A percentile compares a stretch with the other conserved stretches of the same genome.
phyloP scores from a whole-genome alignment of 2,329 filamentous ascomycete species.

The Exophiala bonariae region DNA sequence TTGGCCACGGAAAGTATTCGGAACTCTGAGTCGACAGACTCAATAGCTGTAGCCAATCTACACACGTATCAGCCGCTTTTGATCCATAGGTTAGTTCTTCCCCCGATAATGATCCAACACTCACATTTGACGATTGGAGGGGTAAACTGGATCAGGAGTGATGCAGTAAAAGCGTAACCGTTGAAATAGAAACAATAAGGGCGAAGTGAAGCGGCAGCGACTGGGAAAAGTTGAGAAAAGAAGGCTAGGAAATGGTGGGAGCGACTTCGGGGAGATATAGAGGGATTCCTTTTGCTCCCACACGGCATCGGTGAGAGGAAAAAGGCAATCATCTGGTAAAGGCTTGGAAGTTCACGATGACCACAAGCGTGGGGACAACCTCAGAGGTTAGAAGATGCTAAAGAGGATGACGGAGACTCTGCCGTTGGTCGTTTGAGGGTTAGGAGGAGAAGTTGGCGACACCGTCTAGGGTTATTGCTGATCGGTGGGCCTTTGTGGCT shows the following conservation, averaged over 20 bases:
- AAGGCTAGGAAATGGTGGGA: not conserved
- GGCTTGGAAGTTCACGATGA: too few relatives aligned
- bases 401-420: conserved; percentile 4
- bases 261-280: not conserved
- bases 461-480: conserved; percentile 11
- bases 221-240: conserved; percentile 1
- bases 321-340: not conserved
- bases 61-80: conserved; percentile 7
- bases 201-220: conserved; percentile 7
- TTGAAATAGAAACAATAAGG: too few relatives aligned
- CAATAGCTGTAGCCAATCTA: conserved; percentile 3
- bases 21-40: not conserved
- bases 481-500: conserved; percentile 2
- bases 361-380: too few relatives aligned
- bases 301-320: not conserved
- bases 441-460: not conserved
- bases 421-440: too few relatives aligned
- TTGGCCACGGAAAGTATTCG: too few relatives aligned
- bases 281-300: not conserved
- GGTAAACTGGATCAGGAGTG: too few relatives aligned
- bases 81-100: conserved; percentile 6
- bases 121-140: conserved; percentile 7
- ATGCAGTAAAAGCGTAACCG: too few relatives aligned
- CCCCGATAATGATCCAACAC: conserved; percentile 5
- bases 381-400: too few relatives aligned